Evolutionary conservation across 2,329 filamentous ascomycete genomes (phyloP).

Genomic region (Fusarium tupiense): DNA sequence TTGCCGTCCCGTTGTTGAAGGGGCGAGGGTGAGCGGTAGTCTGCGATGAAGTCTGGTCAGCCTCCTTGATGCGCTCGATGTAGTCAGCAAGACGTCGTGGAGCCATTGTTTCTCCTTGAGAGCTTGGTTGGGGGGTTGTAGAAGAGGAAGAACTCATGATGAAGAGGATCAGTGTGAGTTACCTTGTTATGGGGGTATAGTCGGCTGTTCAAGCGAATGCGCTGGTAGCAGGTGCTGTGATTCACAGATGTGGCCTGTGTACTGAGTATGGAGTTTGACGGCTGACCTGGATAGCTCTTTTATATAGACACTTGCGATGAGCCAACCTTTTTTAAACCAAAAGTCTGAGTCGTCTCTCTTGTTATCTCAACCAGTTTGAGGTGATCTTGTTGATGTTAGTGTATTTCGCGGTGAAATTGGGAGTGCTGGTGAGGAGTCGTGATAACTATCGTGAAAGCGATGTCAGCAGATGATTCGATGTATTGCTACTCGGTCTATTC

Average conservation of each 20-base stretch:
- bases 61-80: slow-evolving; percentile 18
- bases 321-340: not conserved
- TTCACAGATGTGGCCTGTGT: not conserved
- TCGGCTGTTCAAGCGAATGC: not conserved
- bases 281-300: not conserved
- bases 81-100: slow-evolving; percentile 21
- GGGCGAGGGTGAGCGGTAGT: slow-evolving; percentile 15
- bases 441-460: not conserved
- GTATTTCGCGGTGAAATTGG: no score
- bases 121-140: not conserved
- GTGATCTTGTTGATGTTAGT: not conserved
- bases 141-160: not conserved
- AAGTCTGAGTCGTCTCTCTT: not conserved
- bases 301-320: no score
- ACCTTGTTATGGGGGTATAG: not conserved
- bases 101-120: slow-evolving; percentile 1
- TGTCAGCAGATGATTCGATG: not conserved
- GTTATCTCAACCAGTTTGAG: not conserved
- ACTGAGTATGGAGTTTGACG: not conserved
- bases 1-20: slow-evolving; percentile 22
- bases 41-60: not conserved
- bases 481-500: not conserved
- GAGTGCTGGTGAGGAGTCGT: not conserved
- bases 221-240: not conserved
- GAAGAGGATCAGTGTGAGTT: not conserved